Percentiles rank a stretch among this genome's conserved stretches.
Evolutionary conservation across 2,329 filamentous ascomycete species (phyloP).

Genomic region (Claviceps lovelessii): DNA sequence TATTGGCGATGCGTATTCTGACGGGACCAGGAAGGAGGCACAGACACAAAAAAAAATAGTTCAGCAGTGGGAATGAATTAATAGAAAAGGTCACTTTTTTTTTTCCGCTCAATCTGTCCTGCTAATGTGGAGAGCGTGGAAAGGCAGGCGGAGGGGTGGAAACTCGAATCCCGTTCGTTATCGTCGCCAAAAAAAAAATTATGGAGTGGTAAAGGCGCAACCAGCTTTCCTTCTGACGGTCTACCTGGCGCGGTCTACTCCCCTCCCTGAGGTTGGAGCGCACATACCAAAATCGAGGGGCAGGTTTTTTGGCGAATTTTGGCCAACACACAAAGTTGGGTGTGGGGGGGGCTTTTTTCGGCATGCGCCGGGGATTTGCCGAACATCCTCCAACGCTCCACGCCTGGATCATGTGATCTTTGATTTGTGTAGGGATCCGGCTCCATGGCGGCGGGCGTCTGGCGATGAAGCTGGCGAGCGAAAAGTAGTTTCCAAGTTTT

Average conservation of each 20-base stretch:
- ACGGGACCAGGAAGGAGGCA: not conserved
- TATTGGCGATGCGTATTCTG: constrained; percentile 5
- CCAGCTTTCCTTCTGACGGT: not conserved
- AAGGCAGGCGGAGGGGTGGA: not conserved
- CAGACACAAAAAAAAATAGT: too few relatives aligned
- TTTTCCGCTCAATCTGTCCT: not conserved
- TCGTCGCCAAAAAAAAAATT: constrained; percentile 1
- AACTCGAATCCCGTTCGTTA: constrained; percentile 1
- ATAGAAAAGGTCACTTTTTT: not conserved
- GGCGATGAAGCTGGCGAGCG: not conserved
- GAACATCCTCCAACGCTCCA: constrained; percentile 1
- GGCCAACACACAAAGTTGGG: constrained; percentile 21
- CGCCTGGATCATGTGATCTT: constrained; percentile 23
- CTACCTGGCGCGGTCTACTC: not conserved
- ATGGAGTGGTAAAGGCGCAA: constrained; percentile 5
- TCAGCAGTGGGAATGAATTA: too few relatives aligned
- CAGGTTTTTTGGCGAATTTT: constrained; percentile 28
- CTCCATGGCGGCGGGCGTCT: not conserved
- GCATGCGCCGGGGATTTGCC: constrained; percentile 20
- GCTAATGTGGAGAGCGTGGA: not conserved
- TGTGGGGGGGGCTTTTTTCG: constrained; percentile 16
- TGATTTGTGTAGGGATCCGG: not conserved
- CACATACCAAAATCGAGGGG: constrained; percentile 22
- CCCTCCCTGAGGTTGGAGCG: constrained; percentile 6
- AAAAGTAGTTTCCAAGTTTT: not conserved